Conservation (phyloP, 768 basidiomycete species). For the Melanogaster broomeanus region DNA sequence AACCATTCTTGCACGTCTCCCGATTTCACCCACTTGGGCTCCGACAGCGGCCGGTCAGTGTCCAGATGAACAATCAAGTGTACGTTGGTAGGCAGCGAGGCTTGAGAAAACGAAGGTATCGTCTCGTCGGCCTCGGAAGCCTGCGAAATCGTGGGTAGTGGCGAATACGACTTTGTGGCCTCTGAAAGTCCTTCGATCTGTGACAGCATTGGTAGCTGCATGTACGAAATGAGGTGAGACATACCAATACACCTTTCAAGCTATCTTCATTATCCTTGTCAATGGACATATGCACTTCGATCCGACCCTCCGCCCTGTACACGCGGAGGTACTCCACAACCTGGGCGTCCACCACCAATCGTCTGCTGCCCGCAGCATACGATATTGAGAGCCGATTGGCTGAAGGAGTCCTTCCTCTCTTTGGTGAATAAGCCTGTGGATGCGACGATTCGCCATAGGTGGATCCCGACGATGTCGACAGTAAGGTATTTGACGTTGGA, state of each 20-base stretch:
- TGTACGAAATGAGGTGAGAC: slow-evolving; percentile 26
- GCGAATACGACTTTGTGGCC: slow-evolving; percentile 66
- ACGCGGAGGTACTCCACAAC: slow-evolving; percentile 82
- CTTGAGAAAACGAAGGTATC: slow-evolving; percentile 72
- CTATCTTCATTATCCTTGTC: slow-evolving; percentile 54
- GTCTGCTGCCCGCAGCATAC: slow-evolving; percentile 85
- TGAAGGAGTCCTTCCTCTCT: slow-evolving; percentile 55
- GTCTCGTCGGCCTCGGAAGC: slow-evolving; percentile 54
- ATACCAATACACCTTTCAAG: slow-evolving; percentile 76
- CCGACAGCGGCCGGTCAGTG: slow-evolving; percentile 83
- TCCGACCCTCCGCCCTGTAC: slow-evolving; percentile 78
- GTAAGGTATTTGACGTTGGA: slow-evolving; percentile 51
- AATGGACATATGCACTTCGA: slow-evolving; percentile 75
- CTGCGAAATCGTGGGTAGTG: slow-evolving; percentile 49
- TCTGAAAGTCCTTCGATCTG: slow-evolving; percentile 80
- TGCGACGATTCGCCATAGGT: slow-evolving; percentile 49
- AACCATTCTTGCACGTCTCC: slow-evolving; percentile 96
- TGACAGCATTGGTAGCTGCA: slow-evolving; percentile 9
- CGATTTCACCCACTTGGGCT: slow-evolving; percentile 96
- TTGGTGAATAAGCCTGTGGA: slow-evolving; percentile 28
- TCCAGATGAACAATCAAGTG: slow-evolving; percentile 82
- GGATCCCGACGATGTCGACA: slow-evolving; percentile 33
- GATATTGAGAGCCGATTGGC: slow-evolving; percentile 92
- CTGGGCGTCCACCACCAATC: slow-evolving; percentile 88
- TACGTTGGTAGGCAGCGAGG: slow-evolving; percentile 51